phyloP scores from a whole-genome alignment of 306 rosid genomes.

The Fragaria ananassa region DNA sequence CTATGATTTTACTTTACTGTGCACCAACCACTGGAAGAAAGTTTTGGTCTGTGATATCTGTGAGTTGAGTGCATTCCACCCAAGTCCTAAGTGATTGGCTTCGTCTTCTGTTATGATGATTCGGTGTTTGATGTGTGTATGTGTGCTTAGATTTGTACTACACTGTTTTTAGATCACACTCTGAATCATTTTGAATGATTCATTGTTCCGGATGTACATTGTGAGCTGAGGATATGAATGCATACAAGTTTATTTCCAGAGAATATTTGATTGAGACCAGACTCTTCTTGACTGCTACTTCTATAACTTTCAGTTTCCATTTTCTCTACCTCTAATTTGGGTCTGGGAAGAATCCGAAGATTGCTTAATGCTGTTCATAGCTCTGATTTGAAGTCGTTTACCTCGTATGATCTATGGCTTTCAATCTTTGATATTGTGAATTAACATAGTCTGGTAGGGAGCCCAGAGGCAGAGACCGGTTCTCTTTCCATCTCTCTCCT shows the following conservation, averaged over 20 bases:
- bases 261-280: no score
- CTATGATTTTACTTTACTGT: background rate
- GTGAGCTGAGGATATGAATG: slow-evolving; percentile 5
- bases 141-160: background rate
- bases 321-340: no score
- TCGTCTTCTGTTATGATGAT: background rate
- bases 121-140: background rate
- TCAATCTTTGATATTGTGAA: no score
- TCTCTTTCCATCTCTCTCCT: no score
- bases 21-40: slow-evolving; percentile 17
- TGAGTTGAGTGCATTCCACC: background rate
- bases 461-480: no score
- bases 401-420: no score
- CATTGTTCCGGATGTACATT: slow-evolving; percentile 8
- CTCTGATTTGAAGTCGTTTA: no score
- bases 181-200: background rate
- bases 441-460: no score
- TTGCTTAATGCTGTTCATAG: no score
- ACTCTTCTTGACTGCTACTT: no score
- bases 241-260: background rate
- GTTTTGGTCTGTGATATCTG: slow-evolving; percentile 21
- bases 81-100: background rate
- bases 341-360: no score
- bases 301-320: no score
- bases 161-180: background rate